Evolutionary conservation across 768 basidiomycete species (phyloP).

Genomic region (Kwoniella dejecticola): DNA sequence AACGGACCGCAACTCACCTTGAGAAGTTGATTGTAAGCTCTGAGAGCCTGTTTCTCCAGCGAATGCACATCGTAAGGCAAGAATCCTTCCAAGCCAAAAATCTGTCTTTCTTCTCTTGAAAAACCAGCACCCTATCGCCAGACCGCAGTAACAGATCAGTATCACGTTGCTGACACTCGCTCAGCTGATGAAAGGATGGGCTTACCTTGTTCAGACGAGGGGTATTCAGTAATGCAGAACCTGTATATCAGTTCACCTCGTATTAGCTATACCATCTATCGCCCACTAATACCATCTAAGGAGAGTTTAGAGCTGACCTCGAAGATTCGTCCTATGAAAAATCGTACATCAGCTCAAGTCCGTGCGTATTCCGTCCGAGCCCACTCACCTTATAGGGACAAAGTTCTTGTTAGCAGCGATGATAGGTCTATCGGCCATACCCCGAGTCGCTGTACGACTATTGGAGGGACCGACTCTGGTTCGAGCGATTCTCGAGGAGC

Average conservation of each 20-base stretch:
- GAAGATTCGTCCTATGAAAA: conserved; percentile 34
- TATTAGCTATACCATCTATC: conserved; percentile 1
- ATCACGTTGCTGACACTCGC: not conserved
- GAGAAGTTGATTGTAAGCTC: conserved; percentile 65
- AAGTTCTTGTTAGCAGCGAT: conserved; percentile 36
- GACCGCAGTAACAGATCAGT: conserved; percentile 1
- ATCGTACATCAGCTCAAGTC: not conserved
- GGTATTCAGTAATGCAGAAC: conserved; percentile 44
- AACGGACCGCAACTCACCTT: no score
- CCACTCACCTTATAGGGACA: conserved; percentile 42
- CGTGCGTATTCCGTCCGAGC: no score
- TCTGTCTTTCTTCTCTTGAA: conserved; percentile 67
- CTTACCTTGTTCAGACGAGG: conserved; percentile 46
- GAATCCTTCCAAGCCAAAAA: conserved; percentile 64
- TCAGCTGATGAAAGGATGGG: not conserved
- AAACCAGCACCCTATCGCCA: conserved; percentile 76
- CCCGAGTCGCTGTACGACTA: not conserved
- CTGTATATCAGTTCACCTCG: conserved; percentile 9
- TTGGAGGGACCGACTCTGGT: not conserved
- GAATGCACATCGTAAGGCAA: conserved; percentile 56
- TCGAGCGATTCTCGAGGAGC: conserved; percentile 8
- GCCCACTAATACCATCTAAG: not conserved
- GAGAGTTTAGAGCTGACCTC: conserved; percentile 22
- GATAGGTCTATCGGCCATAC: not conserved
- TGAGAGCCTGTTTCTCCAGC: conserved; percentile 63